These are phyloP conservation scores for Leucaena leucocephala DNA, from an alignment of 306 rosid species.

Conservation along the genomic window DNA sequence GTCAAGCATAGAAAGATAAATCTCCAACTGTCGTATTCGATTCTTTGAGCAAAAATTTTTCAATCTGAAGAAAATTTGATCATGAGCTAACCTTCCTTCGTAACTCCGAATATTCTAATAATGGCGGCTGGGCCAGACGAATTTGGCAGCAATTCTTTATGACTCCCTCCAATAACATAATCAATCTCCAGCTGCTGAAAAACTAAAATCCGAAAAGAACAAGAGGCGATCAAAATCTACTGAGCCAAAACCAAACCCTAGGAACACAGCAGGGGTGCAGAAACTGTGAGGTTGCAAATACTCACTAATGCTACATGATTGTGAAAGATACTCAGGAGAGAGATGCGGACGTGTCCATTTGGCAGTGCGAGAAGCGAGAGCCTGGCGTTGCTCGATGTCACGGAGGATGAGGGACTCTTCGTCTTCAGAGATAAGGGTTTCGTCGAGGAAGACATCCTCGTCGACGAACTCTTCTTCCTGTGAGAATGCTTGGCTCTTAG, in stretches of 20 bases:
- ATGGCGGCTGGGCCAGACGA: conserved; percentile 82
- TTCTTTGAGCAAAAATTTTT: background rate
- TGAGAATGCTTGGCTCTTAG: conserved; percentile 57
- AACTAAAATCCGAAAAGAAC: conserved; percentile 39
- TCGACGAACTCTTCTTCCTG: conserved; percentile 88
- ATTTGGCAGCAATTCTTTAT: conserved; percentile 64
- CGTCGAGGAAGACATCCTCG: conserved; percentile 83
- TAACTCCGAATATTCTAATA: conserved; percentile 89
- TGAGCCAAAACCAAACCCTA: conserved; percentile 46
- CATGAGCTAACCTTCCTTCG: conserved; percentile 74
- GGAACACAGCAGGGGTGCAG: background rate
- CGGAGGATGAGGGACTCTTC: conserved; percentile 84
- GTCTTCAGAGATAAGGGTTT: conserved; percentile 68
- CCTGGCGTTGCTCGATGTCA: conserved; percentile 77
- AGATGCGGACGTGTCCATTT: conserved; percentile 87
- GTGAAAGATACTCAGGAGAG: conserved; percentile 54
- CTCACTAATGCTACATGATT: conserved; percentile 68
- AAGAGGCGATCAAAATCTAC: conserved; percentile 25
- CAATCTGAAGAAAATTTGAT: background rate
- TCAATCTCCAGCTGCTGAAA: conserved; percentile 97
- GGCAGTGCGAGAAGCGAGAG: conserved; percentile 65
- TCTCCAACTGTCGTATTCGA: background rate
- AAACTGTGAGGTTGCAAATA: conserved; percentile 1
- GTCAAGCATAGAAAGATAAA: conserved; percentile 1
- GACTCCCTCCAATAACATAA: conserved; percentile 80